Evolutionary conservation across 225 moss, liverwort and hornwort genomes (phyloP).

Genomic region (Physcomitrium patens): DNA sequence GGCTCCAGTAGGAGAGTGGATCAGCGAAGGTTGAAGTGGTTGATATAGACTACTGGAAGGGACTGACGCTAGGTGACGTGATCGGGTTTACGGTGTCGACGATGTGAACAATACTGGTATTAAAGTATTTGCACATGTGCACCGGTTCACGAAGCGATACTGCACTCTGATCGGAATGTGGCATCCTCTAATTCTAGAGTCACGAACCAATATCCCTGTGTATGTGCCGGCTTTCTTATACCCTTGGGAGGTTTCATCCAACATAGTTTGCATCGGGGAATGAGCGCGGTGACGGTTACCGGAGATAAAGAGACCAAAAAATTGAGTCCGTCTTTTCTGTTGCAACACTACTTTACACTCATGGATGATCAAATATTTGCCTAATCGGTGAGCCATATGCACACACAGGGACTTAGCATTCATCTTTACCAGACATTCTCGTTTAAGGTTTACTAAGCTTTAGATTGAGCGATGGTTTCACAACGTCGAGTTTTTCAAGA

Average conservation of each 20-base stretch:
- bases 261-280: neutral
- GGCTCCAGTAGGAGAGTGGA: too few relatives aligned
- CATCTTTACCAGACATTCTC: neutral
- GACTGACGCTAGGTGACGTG: too few relatives aligned
- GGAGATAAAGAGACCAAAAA: neutral
- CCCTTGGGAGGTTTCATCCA: constrained; percentile 38
- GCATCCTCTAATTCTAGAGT: constrained; percentile 27
- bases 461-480: neutral
- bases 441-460: neutral
- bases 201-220: constrained; percentile 26
- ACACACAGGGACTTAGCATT: neutral
- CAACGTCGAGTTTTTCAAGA: constrained; percentile 19
- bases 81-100: too few relatives aligned
- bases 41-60: too few relatives aligned
- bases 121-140: constrained; percentile 15
- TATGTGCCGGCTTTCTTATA: constrained; percentile 7
- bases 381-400: neutral
- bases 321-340: neutral
- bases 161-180: constrained; percentile 34
- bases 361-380: constrained; percentile 24
- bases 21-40: too few relatives aligned
- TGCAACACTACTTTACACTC: neutral
- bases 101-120: too few relatives aligned
- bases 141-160: constrained; percentile 44
- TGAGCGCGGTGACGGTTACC: constrained; percentile 28